Base-by-base conservation (phyloP, 345 rosid species). In the Arabidopsis suecica region DNA sequence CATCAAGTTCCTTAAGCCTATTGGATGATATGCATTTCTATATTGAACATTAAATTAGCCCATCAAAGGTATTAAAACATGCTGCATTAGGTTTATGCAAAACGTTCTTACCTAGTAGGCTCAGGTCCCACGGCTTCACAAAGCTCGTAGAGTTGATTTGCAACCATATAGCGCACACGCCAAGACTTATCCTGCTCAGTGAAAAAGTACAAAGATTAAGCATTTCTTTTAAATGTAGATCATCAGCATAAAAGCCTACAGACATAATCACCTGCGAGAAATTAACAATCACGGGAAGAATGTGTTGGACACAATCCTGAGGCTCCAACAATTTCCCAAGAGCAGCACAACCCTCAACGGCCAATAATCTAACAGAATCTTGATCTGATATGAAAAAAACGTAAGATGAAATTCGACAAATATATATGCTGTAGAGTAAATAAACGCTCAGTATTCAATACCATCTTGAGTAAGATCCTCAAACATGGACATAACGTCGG, bases 151-250 rank as follows among this genome's bases (percentile, higher is more conserved):
- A 91, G 83, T 77, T 94, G 97, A 83, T 94, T 94, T 66, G 98
- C 98, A 65, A 94, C 97, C 93, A 90, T 86, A 83, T 94, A 90
- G 33, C 98, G 95, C 54, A 94, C 97, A 77, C 98, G 97, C 98
- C 97, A 94, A 38, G 97, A 94, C 82, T 94, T 94, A 68, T 94
- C 98, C 97, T 94, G 88, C 51, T 44, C 51, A 73, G 42, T 40
- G 12, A 44, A 47, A 50, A 69, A 12, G 11, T 18, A 32, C 37
- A 30, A 22, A n/a, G 38, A 78, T 33, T 47, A 58, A 85, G 78
- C 64, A 81, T 71, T 53, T 79, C 78, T 7, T 79, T 7, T 79
- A 65, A 51, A 41, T 59, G 18, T 59, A 18, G 49, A 75, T 12
- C 62, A 40, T 68, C 13, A 60, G 47, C 56, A 60, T 14, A n/a